Conservation (phyloP, 306 rosid species). For the Hippophae gyantsensis region DNA sequence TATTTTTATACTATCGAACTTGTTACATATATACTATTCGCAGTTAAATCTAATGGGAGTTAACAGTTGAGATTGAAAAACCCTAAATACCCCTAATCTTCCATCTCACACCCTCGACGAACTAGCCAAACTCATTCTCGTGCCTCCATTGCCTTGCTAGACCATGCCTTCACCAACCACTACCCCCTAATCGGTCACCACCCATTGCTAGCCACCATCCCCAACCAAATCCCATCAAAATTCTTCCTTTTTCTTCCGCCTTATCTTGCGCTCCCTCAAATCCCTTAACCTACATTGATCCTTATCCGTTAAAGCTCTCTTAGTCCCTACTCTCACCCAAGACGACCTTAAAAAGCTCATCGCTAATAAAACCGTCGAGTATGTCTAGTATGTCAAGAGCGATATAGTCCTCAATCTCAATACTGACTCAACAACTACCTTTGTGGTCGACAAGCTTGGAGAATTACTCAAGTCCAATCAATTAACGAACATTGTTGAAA, state of each 20-base stretch:
- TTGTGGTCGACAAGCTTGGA: constrained; percentile 75
- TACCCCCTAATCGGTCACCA: too few relatives aligned
- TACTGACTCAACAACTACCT: constrained; percentile 84
- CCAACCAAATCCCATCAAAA: constrained; percentile 22
- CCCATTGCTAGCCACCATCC: too few relatives aligned
- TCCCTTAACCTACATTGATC: constrained; percentile 29
- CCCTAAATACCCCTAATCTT: too few relatives aligned
- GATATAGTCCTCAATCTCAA: constrained; percentile 90
- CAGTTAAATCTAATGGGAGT: too few relatives aligned
- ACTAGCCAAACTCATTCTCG: too few relatives aligned
- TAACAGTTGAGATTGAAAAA: too few relatives aligned
- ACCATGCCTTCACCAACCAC: not conserved
- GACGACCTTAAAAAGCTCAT: constrained; percentile 69
- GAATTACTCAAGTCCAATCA: constrained; percentile 45
- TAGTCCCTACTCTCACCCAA: constrained; percentile 12
- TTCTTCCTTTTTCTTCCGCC: constrained; percentile 31
- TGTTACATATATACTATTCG: too few relatives aligned
- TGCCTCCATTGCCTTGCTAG: too few relatives aligned
- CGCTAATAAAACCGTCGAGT: constrained; percentile 69
- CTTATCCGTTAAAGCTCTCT: constrained; percentile 38
- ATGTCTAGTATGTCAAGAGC: constrained; percentile 37
- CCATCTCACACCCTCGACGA: too few relatives aligned
- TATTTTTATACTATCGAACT: too few relatives aligned
- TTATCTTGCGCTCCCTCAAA: constrained; percentile 35
- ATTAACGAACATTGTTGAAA: constrained; percentile 48